Evolutionary conservation across 148 eudicot genomes (phyloP), one percentile per base, ranked within the genome.

Genomic region (Rhododendron kiyosumense): DNA sequence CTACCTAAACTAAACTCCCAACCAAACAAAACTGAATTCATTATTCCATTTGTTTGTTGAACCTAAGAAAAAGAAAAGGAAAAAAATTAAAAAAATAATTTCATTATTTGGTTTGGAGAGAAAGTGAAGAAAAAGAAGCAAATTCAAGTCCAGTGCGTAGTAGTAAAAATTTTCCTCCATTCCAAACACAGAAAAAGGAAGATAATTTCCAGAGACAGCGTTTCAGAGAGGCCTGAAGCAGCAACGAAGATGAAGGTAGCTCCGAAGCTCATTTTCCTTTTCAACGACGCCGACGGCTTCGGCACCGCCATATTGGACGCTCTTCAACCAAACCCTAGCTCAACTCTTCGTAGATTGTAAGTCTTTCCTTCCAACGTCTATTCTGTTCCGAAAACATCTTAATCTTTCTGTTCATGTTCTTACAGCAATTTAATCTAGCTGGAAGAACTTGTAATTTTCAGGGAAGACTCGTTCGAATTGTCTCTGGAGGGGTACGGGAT

Each of bases 401-500:
- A 61, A 12, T 36, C 24, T 61, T 14, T 82, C 6, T 63, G 84
- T 63, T 28, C 51, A 24, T 13, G 67, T 18, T 34, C 24, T 36
- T 78, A 12, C 61, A 5, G 30, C 51, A 45, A 14, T 48, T 49
- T 65, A 22, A n/a, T 5, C 11, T n/a, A n/a, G 45, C 38, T 2
- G 24, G 43, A 61, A 9, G 41, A 59, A 14, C 5, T 7, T n/a
- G 24, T 51, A 11, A 83, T 41, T 17, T 78, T 26, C 88, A 95
- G 98, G 74, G 91, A 92, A 57, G 91, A 91, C 22, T 87, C 89
- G 2, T 91, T 94, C 57, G 92, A 91, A 82, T 89, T 95, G 41
- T 80, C 94, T 0, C 87, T 95, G 85, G 91, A 91, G 46, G 77
- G 87, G 3, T 95, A 95, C 57, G 97, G 95, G 28, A 91, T 95